Evolutionary conservation across 169 alveolate genomes (phyloP), one percentile per base, ranked within the genome.

Genomic region (Toxoplasma gondii): DNA sequence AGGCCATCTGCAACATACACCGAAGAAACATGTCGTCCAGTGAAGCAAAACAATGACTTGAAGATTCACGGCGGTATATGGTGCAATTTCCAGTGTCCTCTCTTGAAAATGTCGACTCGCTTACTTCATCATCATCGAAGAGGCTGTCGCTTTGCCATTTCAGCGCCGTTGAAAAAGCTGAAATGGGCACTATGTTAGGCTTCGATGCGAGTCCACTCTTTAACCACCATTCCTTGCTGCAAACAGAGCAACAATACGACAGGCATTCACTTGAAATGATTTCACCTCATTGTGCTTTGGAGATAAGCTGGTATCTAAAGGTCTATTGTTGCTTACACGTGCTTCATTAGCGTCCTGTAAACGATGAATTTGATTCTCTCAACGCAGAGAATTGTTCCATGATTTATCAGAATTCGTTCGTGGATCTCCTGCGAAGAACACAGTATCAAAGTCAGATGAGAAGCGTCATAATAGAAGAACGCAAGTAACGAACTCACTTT

Each of bases 331-430:
- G 41, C 96, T 94, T 90, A 95, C 96, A 95, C 96, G 16, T 97
- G 95, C 93, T 92, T 97, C 96, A 97, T 97, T 80, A 97, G 91
- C 34, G 98, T 97, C 82, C 98, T 88, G 88, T 96, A 96, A 7
- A 97, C 97, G 80, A 97, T 94, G 94, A 96, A 97, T 83, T 97
- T 97, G 84, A 97, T 96, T 93, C 95, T 93, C 81, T 97, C 98
- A 69, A 97, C 97, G 39, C 98, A 97, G 41, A 97, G 96, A 49
- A 97, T 96, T 0, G 98, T 97, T 17, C 98, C 98, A 94, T 97
- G 98, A 54, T 84, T 44, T 34, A 97, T 97, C 43, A 97, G 95
- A 39, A 67, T 87, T 9, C 95, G 84, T 36, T 96, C 94, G 92
- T 82, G 94, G 53, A 86, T 53, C 45, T 94, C 94, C 94, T 95